These are phyloP conservation scores for Lepidium didymum DNA, from an alignment of 345 rosid genomes.

Conservation along the genomic window DNA sequence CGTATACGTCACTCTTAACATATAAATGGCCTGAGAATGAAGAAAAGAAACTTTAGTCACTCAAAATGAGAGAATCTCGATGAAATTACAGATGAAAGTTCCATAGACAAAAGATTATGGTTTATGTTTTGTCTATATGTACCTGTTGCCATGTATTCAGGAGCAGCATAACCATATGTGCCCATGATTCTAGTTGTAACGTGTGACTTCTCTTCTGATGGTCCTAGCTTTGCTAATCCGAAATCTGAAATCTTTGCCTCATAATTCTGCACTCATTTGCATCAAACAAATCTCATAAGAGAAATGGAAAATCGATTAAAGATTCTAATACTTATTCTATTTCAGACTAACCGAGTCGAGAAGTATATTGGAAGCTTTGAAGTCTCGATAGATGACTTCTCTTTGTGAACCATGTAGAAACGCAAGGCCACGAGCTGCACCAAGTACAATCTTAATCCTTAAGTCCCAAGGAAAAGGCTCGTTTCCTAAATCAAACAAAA, in stretches of 20 bases:
- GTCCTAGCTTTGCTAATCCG: conserved; percentile 67
- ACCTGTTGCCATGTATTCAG: conserved; percentile 71
- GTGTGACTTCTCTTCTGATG: conserved; percentile 46
- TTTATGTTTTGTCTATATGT: neutral
- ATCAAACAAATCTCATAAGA: neutral
- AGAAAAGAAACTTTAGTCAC: neutral
- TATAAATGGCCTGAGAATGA: conserved; percentile 59
- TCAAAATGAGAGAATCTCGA: neutral
- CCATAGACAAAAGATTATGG: neutral
- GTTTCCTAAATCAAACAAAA: conserved; percentile 15
- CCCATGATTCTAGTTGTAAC: conserved; percentile 78
- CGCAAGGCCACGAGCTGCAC: conserved; percentile 77
- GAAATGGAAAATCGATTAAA: neutral
- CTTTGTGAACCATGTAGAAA: conserved; percentile 65
- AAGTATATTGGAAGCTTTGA: conserved; percentile 77
- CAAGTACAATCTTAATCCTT: conserved; percentile 66
- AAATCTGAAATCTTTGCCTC: conserved; percentile 64
- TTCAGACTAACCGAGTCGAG: conserved; percentile 56
- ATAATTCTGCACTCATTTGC: conserved; percentile 29
- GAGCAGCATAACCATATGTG: conserved; percentile 48
- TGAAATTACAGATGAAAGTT: neutral
- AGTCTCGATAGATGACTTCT: conserved; percentile 77
- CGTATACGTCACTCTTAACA: conserved; percentile 73
- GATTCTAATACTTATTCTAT: neutral
- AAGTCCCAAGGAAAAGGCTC: conserved; percentile 79